Conservation (phyloP, 2,329 filamentous ascomycete genomes). For the Orbilia brochopaga region DNA sequence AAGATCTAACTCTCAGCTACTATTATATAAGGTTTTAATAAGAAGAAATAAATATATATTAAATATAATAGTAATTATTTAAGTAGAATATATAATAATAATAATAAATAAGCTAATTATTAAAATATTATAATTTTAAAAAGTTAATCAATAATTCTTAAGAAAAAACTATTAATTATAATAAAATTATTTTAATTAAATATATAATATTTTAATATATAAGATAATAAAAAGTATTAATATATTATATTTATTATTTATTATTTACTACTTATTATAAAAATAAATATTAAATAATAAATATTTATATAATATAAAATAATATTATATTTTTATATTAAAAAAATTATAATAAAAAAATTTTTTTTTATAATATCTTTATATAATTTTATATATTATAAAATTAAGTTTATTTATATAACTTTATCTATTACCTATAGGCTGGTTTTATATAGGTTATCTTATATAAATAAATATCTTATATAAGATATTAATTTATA, state of each 20-base stretch:
- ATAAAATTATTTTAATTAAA: too few species aligned
- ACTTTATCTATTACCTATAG: background rate
- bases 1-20: slow-evolving; percentile 7
- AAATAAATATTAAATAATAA: too few species aligned
- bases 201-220: too few species aligned
- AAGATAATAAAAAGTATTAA: too few species aligned
- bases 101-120: slow-evolving; percentile 16
- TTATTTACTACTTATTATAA: too few species aligned
- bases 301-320: slow-evolving; percentile 12
- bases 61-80: slow-evolving; percentile 6
- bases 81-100: slow-evolving; percentile 16
- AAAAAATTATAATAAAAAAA: slow-evolving; percentile 3
- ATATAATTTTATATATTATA: slow-evolving; percentile 14
- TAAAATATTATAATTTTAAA: too few species aligned
- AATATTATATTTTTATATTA: slow-evolving; percentile 6
- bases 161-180: too few species aligned
- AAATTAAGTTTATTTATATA: slow-evolving; percentile 10
- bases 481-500: background rate
- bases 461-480: too few species aligned
- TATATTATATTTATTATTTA: slow-evolving; percentile 7
- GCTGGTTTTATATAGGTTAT: too few species aligned
- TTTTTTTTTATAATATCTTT: slow-evolving; percentile 23
- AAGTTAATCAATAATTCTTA: too few species aligned
- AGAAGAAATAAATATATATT: slow-evolving; percentile 9
- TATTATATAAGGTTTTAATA: too few species aligned